Conservation (phyloP, 2,329 filamentous ascomycete species). For the Fusarium pseudograminearum region DNA sequence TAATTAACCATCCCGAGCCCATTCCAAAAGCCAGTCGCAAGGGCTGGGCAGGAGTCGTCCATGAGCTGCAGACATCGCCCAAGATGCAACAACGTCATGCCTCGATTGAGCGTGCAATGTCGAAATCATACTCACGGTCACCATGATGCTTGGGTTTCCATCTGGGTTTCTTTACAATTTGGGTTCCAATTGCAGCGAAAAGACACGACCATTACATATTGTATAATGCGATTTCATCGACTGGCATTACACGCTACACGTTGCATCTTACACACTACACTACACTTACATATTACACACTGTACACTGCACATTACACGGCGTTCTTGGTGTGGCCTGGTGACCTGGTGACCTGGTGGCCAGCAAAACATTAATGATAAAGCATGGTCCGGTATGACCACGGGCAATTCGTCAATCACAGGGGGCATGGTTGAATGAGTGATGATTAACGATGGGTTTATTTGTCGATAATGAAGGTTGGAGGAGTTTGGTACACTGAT, state of each 20-base stretch:
- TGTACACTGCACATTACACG: slow-evolving; percentile 31
- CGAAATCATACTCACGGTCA: slow-evolving; percentile 49
- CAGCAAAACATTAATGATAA: slow-evolving; percentile 39
- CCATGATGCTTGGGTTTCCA: slow-evolving; percentile 40
- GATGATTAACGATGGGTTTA: slow-evolving; percentile 46
- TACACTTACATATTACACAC: slow-evolving; percentile 6
- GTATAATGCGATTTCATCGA: not conserved
- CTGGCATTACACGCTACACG: not conserved
- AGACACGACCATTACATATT: slow-evolving; percentile 30
- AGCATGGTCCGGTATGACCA: slow-evolving; percentile 30
- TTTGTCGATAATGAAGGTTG: slow-evolving; percentile 25
- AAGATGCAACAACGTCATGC: slow-evolving; percentile 71
- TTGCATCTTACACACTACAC: not conserved
- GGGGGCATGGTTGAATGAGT: slow-evolving; percentile 40
- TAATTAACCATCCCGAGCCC: slow-evolving; percentile 64
- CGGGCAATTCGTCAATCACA: slow-evolving; percentile 20
- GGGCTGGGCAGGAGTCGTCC: slow-evolving; percentile 73
- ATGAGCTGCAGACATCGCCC: slow-evolving; percentile 71
- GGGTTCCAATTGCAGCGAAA: slow-evolving; percentile 33
- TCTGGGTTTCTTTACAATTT: slow-evolving; percentile 39
- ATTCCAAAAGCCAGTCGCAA: slow-evolving; percentile 57
- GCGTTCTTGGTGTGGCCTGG: slow-evolving; percentile 40
- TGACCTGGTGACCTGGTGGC: slow-evolving; percentile 26
- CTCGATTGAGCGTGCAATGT: slow-evolving; percentile 71
- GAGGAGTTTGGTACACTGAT: slow-evolving; percentile 41